phyloP scores from a whole-genome alignment of 768 basidiomycete species.

The Crucibulum laeve region DNA sequence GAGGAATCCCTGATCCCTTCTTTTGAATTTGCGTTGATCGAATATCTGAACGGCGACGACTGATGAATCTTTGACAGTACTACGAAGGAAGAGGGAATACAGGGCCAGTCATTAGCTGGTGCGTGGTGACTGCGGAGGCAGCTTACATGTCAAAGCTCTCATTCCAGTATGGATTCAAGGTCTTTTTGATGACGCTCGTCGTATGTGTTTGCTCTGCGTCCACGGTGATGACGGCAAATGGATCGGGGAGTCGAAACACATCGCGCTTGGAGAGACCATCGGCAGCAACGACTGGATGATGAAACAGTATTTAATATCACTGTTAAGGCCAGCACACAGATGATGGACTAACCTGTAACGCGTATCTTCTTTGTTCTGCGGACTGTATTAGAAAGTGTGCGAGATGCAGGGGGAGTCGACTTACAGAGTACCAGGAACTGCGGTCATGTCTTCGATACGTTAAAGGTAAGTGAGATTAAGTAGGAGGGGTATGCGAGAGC shows the following conservation, averaged over 20 bases:
- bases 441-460: too few species aligned
- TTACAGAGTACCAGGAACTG: constrained; percentile 41
- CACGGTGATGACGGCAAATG: constrained; percentile 97
- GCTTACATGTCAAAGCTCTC: constrained; percentile 97
- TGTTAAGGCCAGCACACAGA: neutral
- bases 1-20: constrained; percentile 95
- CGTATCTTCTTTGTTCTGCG: constrained; percentile 1
- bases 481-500: constrained; percentile 1
- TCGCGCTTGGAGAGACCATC: constrained; percentile 92
- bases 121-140: constrained; percentile 1
- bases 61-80: constrained; percentile 96
- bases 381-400: neutral
- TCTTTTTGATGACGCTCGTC: constrained; percentile 95
- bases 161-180: constrained; percentile 94
- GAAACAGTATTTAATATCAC: constrained; percentile 3
- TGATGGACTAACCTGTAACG: neutral
- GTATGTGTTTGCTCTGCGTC: constrained; percentile 98
- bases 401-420: too few species aligned
- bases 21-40: constrained; percentile 98
- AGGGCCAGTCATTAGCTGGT: neutral
- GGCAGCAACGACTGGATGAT: constrained; percentile 80
- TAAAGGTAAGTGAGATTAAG: constrained; percentile 5
- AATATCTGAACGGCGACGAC: constrained; percentile 98
- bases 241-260: constrained; percentile 94
- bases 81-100: constrained; percentile 21